Evolutionary conservation across 2,329 filamentous ascomycete genomes (phyloP).

Genomic region (Apiospora rasikravindrae): DNA sequence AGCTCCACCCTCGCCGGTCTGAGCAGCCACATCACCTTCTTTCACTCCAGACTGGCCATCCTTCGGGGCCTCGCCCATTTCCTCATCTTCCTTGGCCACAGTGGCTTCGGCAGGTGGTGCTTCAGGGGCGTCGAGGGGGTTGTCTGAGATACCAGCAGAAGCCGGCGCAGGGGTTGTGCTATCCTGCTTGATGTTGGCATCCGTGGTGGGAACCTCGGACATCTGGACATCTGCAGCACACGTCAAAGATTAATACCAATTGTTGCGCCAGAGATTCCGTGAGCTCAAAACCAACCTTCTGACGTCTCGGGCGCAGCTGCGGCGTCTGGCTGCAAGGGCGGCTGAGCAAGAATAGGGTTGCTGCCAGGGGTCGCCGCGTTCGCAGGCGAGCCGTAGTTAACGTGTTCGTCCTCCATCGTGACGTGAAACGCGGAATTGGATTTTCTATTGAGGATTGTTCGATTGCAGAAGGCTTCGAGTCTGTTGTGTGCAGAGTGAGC

Average conservation of each 20-base stretch:
- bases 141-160: constrained; percentile 60
- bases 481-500: not conserved
- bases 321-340: constrained; percentile 54
- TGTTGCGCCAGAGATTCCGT: not conserved
- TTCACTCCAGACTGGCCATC: constrained; percentile 47
- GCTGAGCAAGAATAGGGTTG: constrained; percentile 62
- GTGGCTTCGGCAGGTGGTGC: constrained; percentile 67
- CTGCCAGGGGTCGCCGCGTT: constrained; percentile 61
- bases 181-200: constrained; percentile 64
- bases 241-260: constrained; percentile 26
- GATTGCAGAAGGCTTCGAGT: not conserved
- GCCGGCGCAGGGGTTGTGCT: constrained; percentile 57
- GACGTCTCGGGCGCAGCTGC: constrained; percentile 41
- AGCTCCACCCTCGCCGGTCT: constrained; percentile 52
- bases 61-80: constrained; percentile 74
- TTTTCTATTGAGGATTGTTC: not conserved
- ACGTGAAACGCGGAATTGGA: not conserved
- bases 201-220: constrained; percentile 55
- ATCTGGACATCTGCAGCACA: constrained; percentile 64
- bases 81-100: constrained; percentile 72
- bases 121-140: constrained; percentile 71
- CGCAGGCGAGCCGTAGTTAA: constrained; percentile 62
- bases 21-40: constrained; percentile 50
- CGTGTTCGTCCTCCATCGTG: constrained; percentile 62
- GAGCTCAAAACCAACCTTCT: constrained; percentile 51